phyloP scores from a whole-genome alignment of 2,329 filamentous ascomycete genomes.

The Ustulina deusta region DNA sequence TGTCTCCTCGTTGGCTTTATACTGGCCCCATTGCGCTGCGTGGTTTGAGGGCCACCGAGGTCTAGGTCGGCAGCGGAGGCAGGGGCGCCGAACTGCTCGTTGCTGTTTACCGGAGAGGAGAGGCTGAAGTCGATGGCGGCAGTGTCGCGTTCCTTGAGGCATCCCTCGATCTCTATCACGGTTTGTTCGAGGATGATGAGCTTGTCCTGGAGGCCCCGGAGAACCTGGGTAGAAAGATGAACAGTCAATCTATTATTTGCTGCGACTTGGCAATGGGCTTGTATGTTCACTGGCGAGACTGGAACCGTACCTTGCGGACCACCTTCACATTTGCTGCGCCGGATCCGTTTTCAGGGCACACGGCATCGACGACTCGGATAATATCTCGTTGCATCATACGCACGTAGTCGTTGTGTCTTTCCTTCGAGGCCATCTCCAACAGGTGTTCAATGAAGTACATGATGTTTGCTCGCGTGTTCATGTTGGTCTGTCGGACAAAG shows the following conservation, averaged over 20 bases:
- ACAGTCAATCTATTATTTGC: slow-evolving; percentile 23
- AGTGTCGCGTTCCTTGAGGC: slow-evolving; percentile 81
- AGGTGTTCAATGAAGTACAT: slow-evolving; percentile 99
- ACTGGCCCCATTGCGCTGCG: slow-evolving; percentile 45
- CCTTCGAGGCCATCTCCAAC: slow-evolving; percentile 84
- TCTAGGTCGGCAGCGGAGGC: slow-evolving; percentile 50
- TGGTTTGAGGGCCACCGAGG: slow-evolving; percentile 48
- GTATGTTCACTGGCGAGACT: not conserved
- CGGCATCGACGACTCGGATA: slow-evolving; percentile 88
- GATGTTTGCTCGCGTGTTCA: slow-evolving; percentile 98
- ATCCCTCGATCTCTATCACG: slow-evolving; percentile 83
- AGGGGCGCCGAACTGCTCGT: slow-evolving; percentile 53
- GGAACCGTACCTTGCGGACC: slow-evolving; percentile 75
- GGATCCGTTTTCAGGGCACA: slow-evolving; percentile 86
- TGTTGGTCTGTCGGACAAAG: slow-evolving; percentile 73
- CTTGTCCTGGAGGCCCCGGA: slow-evolving; percentile 77
- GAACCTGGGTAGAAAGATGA: slow-evolving; percentile 61
- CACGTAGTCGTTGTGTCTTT: slow-evolving; percentile 83
- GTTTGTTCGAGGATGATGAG: slow-evolving; percentile 79
- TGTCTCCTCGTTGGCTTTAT: slow-evolving; percentile 79
- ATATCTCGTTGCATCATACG: slow-evolving; percentile 97
- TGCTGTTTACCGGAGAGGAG: slow-evolving; percentile 61
- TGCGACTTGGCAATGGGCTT: not conserved
- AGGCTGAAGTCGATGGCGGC: slow-evolving; percentile 67
- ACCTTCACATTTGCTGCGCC: slow-evolving; percentile 96